Percentiles rank a stretch among this genome's conserved stretches.
Conservation (phyloP, 2,329 filamentous ascomycete species). For the Fusarium albidum region DNA sequence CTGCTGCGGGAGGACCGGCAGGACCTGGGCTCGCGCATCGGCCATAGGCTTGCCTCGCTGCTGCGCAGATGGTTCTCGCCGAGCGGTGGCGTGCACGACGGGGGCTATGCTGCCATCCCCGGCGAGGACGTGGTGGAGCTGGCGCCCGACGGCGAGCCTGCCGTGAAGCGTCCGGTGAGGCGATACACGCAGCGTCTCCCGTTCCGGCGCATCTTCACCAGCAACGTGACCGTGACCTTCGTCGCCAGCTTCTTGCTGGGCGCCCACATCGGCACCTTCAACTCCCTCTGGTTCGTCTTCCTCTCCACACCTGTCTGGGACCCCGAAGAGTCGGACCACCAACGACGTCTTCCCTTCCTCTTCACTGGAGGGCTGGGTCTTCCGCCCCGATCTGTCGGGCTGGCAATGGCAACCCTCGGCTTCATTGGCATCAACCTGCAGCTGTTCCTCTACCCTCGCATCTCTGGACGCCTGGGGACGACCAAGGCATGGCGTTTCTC, state of each 20-base stretch:
- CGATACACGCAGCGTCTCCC: slow-evolving; percentile 58
- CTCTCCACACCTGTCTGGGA: slow-evolving; percentile 73
- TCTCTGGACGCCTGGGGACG: slow-evolving; percentile 23
- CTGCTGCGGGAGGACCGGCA: slow-evolving; percentile 47
- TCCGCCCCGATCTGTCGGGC: slow-evolving; percentile 73
- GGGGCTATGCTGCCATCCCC: slow-evolving; percentile 37
- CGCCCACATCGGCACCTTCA: slow-evolving; percentile 79
- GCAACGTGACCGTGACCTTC: slow-evolving; percentile 63
- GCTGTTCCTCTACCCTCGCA: slow-evolving; percentile 33
- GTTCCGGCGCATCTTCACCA: slow-evolving; percentile 64
- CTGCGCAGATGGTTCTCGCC: slow-evolving; percentile 37
- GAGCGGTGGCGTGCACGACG: background rate
- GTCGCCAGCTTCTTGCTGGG: slow-evolving; percentile 74
- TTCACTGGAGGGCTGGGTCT: slow-evolving; percentile 83
- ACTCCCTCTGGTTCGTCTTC: slow-evolving; percentile 79
- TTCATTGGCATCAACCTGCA: slow-evolving; percentile 74
- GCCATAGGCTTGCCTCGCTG: slow-evolving; percentile 44
- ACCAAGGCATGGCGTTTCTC: slow-evolving; percentile 19
- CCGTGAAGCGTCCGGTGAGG: slow-evolving; percentile 17
- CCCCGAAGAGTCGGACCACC: slow-evolving; percentile 45
- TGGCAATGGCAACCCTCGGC: slow-evolving; percentile 80
- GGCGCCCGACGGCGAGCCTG: background rate
- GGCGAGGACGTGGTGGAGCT: slow-evolving; percentile 36
- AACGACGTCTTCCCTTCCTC: slow-evolving; percentile 59
- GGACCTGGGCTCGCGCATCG: slow-evolving; percentile 54